Evolutionary conservation across 2,329 filamentous ascomycete species (phyloP).

Genomic region (Colletotrichum neosansevieriae): DNA sequence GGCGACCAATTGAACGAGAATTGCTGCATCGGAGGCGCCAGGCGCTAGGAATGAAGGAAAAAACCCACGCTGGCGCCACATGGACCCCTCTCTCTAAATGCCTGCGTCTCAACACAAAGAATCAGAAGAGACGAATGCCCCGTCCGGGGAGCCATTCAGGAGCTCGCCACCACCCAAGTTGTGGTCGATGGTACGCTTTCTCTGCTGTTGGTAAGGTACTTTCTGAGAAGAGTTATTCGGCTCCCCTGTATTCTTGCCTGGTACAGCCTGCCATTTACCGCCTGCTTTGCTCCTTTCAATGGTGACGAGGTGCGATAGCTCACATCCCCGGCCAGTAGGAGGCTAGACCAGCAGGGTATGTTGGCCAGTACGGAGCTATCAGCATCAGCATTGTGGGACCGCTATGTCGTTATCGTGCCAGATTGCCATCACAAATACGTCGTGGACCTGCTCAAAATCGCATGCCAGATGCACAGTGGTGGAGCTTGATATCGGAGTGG

Average conservation of each 20-base stretch:
- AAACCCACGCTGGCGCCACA: constrained; percentile 30
- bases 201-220: too few species aligned
- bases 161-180: constrained; percentile 22
- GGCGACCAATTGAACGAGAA: constrained; percentile 41
- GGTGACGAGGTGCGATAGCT: constrained; percentile 13
- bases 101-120: constrained; percentile 32
- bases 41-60: constrained; percentile 23
- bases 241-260: constrained; percentile 20
- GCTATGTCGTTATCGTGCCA: constrained; percentile 33
- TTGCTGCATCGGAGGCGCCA: constrained; percentile 26
- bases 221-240: constrained; percentile 13
- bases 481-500: constrained; percentile 5
- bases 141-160: constrained; percentile 6
- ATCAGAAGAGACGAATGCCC: not conserved
- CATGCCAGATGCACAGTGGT: constrained; percentile 35
- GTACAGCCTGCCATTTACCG: constrained; percentile 15
- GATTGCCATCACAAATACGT: constrained; percentile 39
- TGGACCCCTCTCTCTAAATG: constrained; percentile 5
- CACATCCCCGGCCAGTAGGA: constrained; percentile 23
- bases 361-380: constrained; percentile 10
- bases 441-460: constrained; percentile 30
- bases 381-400: constrained; percentile 26
- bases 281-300: constrained; percentile 18
- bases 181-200: constrained; percentile 34
- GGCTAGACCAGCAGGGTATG: constrained; percentile 26